Evolutionary conservation across 108 stramenopile genomes (phyloP).

Genomic region (Stephanodiscus minutulus): DNA sequence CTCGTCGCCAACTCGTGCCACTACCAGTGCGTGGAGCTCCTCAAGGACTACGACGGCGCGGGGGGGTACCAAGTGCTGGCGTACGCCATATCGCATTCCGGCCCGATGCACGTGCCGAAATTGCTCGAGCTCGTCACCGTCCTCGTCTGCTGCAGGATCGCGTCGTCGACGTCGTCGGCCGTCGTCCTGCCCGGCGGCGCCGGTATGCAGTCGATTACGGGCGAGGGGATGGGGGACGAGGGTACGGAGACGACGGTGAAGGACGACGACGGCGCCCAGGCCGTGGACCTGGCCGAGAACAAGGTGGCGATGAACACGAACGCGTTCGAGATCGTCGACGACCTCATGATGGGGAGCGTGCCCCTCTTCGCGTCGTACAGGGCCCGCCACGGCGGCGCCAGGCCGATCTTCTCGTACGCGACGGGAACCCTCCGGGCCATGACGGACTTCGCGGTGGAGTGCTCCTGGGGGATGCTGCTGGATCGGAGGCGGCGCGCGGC

Average conservation of each 20-base stretch:
- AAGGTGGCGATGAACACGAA: slow-evolving; percentile 66
- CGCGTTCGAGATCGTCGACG: slow-evolving; percentile 82
- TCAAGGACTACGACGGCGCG: slow-evolving; percentile 88
- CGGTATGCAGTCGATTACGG: not conserved
- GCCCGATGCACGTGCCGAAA: slow-evolving; percentile 66
- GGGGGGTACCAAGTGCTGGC: slow-evolving; percentile 86
- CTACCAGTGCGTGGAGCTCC: slow-evolving; percentile 70
- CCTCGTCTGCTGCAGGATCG: slow-evolving; percentile 65
- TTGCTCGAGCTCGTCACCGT: slow-evolving; percentile 77
- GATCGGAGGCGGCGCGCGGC: not conserved
- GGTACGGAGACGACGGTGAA: slow-evolving; percentile 9
- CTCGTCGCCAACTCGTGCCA: slow-evolving; percentile 76
- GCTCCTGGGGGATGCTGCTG: slow-evolving; percentile 41
- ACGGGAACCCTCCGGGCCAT: slow-evolving; percentile 32
- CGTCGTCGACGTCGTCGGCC: not conserved
- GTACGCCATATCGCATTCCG: slow-evolving; percentile 74
- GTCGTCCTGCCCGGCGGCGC: too few species aligned
- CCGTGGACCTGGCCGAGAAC: slow-evolving; percentile 36
- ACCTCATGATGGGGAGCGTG: slow-evolving; percentile 70
- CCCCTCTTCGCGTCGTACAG: slow-evolving; percentile 65
- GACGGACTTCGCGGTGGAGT: slow-evolving; percentile 58
- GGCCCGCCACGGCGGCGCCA: slow-evolving; percentile 47
- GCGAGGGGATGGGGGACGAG: slow-evolving; percentile 24
- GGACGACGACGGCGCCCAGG: slow-evolving; percentile 3
- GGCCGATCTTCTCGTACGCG: slow-evolving; percentile 43